Evolutionary conservation across 495 filamentous ascomycete genomes (phyloP).

Genomic region (Bacidia rubella): DNA sequence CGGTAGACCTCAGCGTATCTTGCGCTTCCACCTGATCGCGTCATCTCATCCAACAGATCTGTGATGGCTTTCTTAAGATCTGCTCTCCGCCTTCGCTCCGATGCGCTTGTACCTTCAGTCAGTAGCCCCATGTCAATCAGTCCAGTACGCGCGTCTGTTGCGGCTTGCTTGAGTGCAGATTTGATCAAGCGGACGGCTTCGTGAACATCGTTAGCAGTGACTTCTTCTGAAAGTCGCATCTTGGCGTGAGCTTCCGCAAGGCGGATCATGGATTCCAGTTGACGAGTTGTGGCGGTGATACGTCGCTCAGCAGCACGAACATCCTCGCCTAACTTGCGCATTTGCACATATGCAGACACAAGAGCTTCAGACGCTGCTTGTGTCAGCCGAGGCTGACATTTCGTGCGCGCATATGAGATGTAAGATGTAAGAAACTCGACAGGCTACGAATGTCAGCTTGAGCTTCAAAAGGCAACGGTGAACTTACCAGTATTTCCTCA

Average conservation of each 20-base stretch:
- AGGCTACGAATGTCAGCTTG: slow-evolving; percentile 39
- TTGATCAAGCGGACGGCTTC: slow-evolving; percentile 90
- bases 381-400: slow-evolving; percentile 70
- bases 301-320: slow-evolving; percentile 86
- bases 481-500: slow-evolving; percentile 65
- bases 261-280: slow-evolving; percentile 94
- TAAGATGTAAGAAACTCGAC: slow-evolving; percentile 92
- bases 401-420: slow-evolving; percentile 89
- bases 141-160: slow-evolving; percentile 81
- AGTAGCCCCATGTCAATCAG: slow-evolving; percentile 93
- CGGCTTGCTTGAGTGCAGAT: slow-evolving; percentile 89
- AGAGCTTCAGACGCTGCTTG: slow-evolving; percentile 67
- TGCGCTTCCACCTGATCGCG: slow-evolving; percentile 45
- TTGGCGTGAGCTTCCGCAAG: slow-evolving; percentile 93
- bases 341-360: slow-evolving; percentile 77
- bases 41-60: slow-evolving; percentile 63
- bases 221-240: slow-evolving; percentile 69
- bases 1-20: slow-evolving; percentile 64
- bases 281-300: slow-evolving; percentile 92
- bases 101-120: slow-evolving; percentile 78
- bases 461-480: neutral
- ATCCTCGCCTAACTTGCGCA: slow-evolving; percentile 92
- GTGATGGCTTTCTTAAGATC: slow-evolving; percentile 76
- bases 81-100: slow-evolving; percentile 63
- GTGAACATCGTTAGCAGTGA: slow-evolving; percentile 69